Evolutionary conservation across 2,329 filamentous ascomycete genomes (phyloP).

Genomic region (Zymoseptoria crescenta): DNA sequence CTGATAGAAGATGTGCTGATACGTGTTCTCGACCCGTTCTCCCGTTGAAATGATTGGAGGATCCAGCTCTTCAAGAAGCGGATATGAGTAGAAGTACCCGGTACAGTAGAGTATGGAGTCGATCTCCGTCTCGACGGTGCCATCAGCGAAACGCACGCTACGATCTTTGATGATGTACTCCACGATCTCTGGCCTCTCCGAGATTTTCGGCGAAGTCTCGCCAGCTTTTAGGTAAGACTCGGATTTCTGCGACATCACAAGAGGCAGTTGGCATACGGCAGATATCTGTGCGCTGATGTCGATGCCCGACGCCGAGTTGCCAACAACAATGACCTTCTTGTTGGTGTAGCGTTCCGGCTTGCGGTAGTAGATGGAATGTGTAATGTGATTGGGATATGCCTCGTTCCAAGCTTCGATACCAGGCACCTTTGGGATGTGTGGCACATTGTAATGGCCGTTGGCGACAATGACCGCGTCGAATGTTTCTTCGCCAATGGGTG

Average conservation of each 20-base stretch:
- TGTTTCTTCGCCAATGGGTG: conserved; percentile 30
- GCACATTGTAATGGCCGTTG: conserved; percentile 42
- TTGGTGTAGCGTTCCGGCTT: conserved; percentile 52
- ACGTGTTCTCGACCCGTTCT: conserved; percentile 61
- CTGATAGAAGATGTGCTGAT: conserved; percentile 71
- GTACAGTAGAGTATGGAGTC: conserved; percentile 82
- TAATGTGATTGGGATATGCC: conserved; percentile 33
- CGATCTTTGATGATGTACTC: conserved; percentile 49
- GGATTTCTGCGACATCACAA: conserved; percentile 57
- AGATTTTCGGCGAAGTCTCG: conserved; percentile 44
- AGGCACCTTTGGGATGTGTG: conserved; percentile 37
- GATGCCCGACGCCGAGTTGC: conserved; percentile 74
- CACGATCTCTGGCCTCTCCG: conserved; percentile 47
- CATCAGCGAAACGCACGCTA: conserved; percentile 60
- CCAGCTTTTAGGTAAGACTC: conserved; percentile 39
- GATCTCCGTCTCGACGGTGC: conserved; percentile 55
- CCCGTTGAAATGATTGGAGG: conserved; percentile 60
- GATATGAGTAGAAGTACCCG: conserved; percentile 78
- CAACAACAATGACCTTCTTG: conserved; percentile 73
- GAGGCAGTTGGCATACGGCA: conserved; percentile 48
- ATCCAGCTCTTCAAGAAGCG: conserved; percentile 52
- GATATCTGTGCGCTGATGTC: conserved; percentile 76
- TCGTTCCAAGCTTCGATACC: conserved; percentile 36
- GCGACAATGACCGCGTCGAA: conserved; percentile 49
- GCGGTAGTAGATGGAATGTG: conserved; percentile 69